Percentiles rank a stretch among this genome's conserved stretches.
Evolutionary conservation across 2,329 filamentous ascomycete genomes (phyloP).

Genomic region (Trichoderma afroharzianum): DNA sequence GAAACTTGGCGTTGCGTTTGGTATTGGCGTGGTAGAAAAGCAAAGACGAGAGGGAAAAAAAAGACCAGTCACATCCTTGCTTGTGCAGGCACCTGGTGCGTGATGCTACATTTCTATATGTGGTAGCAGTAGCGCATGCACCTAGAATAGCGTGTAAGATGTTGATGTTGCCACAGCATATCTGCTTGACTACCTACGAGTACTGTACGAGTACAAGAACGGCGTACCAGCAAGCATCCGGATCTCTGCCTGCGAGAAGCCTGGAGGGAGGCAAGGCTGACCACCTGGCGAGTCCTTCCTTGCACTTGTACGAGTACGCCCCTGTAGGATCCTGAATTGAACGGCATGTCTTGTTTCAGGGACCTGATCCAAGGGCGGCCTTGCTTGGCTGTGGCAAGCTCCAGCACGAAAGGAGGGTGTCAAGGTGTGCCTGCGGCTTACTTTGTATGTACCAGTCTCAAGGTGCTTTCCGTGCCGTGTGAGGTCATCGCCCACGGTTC

Average conservation of each 20-base stretch:
- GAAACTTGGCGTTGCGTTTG: not conserved
- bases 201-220: not conserved
- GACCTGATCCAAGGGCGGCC: not conserved
- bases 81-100: slow-evolving; percentile 1
- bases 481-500: slow-evolving; percentile 9
- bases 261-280: not conserved
- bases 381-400: slow-evolving; percentile 2
- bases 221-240: slow-evolving; percentile 2
- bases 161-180: not conserved
- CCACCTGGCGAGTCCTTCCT: not conserved
- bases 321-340: not conserved
- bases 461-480: not conserved
- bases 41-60: not conserved
- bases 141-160: slow-evolving; percentile 10
- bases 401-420: not conserved
- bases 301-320: not conserved
- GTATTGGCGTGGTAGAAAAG: not conserved
- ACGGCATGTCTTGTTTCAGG: slow-evolving; percentile 1
- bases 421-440: not conserved
- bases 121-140: not conserved
- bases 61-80: slow-evolving; percentile 5
- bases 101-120: slow-evolving; percentile 5
- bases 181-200: not conserved
- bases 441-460: not conserved
- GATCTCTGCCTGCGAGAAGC: slow-evolving; percentile 6